These are phyloP conservation scores for Gryganskiella cystojenkinii DNA, from an alignment of 192 early-diverging fungal genomes.

Conservation along the genomic window DNA sequence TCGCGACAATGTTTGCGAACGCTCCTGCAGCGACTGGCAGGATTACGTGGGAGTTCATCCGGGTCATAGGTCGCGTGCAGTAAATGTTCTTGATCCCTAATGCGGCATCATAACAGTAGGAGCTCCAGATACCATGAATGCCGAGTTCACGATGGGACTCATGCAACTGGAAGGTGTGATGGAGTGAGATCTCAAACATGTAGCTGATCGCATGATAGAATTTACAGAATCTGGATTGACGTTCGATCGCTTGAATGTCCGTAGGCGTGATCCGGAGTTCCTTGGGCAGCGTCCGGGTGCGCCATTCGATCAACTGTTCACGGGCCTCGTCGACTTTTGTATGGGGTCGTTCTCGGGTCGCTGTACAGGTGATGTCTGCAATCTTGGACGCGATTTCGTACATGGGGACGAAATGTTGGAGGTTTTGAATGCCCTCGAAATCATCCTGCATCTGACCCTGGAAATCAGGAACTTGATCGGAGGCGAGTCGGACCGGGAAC, in stretches of 20 bases:
- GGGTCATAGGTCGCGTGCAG: conserved; percentile 35
- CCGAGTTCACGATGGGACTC: conserved; percentile 33
- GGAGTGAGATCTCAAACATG: conserved; percentile 49
- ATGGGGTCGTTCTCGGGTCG: conserved; percentile 32
- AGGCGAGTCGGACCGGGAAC: conserved; percentile 16
- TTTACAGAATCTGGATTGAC: conserved; percentile 45
- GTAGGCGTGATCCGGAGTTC: conserved; percentile 26
- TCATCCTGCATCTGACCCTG: conserved; percentile 27
- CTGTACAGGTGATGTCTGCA: conserved; percentile 47
- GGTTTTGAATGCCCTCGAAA: conserved; percentile 41
- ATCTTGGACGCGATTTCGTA: conserved; percentile 37
- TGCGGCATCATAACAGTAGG: conserved; percentile 42
- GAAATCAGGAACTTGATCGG: conserved; percentile 22
- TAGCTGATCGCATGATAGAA: conserved; percentile 38
- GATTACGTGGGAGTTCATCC: conserved; percentile 48
- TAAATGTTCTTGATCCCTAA: conserved; percentile 41
- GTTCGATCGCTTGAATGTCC: conserved; percentile 25
- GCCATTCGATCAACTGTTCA: conserved; percentile 27
- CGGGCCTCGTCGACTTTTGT: conserved; percentile 45
- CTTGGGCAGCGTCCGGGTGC: conserved; percentile 16
- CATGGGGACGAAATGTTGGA: conserved; percentile 38
- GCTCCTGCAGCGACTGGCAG: conserved; percentile 42
- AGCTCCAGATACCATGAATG: conserved; percentile 40
- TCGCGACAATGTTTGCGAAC: conserved; percentile 45
- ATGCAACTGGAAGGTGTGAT: conserved; percentile 49